Evolutionary conservation across 208 protist species (phyloP).

Genomic region (Leishmania guyanensis): DNA sequence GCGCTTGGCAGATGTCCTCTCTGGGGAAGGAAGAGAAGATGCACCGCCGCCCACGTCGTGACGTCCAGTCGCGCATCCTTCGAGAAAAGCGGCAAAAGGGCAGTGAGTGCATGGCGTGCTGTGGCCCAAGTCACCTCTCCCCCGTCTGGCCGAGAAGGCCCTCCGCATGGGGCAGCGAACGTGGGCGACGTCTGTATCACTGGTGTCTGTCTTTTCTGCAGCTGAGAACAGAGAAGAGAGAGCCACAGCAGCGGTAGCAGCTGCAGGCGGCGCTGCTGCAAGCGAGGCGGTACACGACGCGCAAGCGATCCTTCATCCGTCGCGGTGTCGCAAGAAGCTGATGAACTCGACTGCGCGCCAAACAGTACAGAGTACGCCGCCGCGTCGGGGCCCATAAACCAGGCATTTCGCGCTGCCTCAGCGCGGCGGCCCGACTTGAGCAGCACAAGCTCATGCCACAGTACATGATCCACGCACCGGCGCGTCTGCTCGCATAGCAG

Average conservation of each 20-base stretch:
- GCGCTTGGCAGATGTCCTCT: not conserved
- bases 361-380: conserved; percentile 7
- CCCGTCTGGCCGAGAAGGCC: not conserved
- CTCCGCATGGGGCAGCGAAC: not conserved
- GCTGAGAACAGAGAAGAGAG: conserved; percentile 39
- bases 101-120: conserved; percentile 47
- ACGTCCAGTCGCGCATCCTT: conserved; percentile 37
- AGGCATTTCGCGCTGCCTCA: conserved; percentile 5
- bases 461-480: conserved; percentile 3
- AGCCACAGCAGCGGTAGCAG: conserved; percentile 78
- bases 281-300: conserved; percentile 4
- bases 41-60: conserved; percentile 32
- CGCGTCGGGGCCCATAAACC: conserved; percentile 19
- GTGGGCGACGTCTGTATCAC: not conserved
- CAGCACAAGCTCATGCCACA: conserved; percentile 27
- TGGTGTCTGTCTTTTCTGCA: conserved; percentile 4
- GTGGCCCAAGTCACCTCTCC: conserved; percentile 21
- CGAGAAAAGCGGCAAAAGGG: conserved; percentile 48
- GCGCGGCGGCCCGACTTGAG: conserved; percentile 28
- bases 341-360: not conserved
- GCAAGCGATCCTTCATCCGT: not conserved
- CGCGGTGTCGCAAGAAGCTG: not conserved
- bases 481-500: conserved; percentile 31
- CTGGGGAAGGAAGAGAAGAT: conserved; percentile 25
- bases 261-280: conserved; percentile 71